A percentile compares a stretch with the other conserved stretches of the same genome.
These are phyloP conservation scores for Trichoderma citrinoviride DNA, from an alignment of 2,329 filamentous ascomycete species.

Conservation along the genomic window DNA sequence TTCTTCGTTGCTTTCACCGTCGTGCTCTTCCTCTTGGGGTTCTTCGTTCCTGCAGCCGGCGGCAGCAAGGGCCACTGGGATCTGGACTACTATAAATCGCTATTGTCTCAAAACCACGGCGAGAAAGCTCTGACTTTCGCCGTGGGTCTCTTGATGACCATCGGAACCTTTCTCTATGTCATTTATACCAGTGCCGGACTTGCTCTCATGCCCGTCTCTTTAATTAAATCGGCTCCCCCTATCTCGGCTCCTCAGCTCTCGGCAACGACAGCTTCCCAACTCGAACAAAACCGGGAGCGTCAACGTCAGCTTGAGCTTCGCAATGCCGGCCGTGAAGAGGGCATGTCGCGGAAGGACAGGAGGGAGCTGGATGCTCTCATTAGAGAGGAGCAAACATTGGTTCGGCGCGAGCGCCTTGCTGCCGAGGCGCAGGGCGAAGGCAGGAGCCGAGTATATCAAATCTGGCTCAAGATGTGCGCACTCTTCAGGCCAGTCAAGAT, in stretches of 20 bases:
- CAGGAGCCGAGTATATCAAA: conserved; percentile 67
- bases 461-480: conserved; percentile 78
- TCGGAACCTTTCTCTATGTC: conserved; percentile 82
- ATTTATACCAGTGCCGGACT: conserved; percentile 87
- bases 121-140: conserved; percentile 91
- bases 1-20: conserved; percentile 78
- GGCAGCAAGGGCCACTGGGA: conserved; percentile 68
- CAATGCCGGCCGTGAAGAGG: conserved; percentile 70
- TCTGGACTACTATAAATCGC: conserved; percentile 85
- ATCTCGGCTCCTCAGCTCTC: conserved; percentile 78
- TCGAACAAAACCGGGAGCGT: conserved; percentile 85
- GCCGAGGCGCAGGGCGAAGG: conserved; percentile 77
- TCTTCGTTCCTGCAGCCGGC: conserved; percentile 83
- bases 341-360: conserved; percentile 78
- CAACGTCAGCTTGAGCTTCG: conserved; percentile 89
- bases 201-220: conserved; percentile 80
- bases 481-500: conserved; percentile 87
- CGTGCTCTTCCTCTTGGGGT: conserved; percentile 84
- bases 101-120: conserved; percentile 76
- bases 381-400: conserved; percentile 87
- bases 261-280: conserved; percentile 72
- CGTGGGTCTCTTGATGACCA: conserved; percentile 79
- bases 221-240: conserved; percentile 88
- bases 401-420: conserved; percentile 83
- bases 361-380: conserved; percentile 83